Evolutionary conservation across 148 eudicot species (phyloP).

Genomic region (Nepenthes gracilis): DNA sequence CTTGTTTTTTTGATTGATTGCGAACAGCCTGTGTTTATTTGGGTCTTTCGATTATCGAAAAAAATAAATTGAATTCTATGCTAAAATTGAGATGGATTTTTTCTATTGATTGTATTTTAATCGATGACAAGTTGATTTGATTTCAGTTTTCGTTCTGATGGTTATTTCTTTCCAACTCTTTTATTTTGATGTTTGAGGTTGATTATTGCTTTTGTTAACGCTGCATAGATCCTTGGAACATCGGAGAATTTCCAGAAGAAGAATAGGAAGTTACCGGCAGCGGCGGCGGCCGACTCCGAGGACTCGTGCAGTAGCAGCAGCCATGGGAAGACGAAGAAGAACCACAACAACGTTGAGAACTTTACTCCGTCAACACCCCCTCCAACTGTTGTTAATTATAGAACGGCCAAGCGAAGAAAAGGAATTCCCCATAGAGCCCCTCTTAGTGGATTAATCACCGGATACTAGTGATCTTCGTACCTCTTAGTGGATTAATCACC

Average conservation of each 20-base stretch:
- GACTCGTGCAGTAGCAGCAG: slow-evolving; percentile 29
- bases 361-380: slow-evolving; percentile 89
- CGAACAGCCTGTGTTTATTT: no score
- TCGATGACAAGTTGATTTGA: no score
- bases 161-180: no score
- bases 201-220: neutral
- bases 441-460: slow-evolving; percentile 38
- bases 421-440: slow-evolving; percentile 99
- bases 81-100: neutral
- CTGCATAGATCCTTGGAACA: slow-evolving; percentile 60
- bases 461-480: slow-evolving; percentile 19
- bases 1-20: no score
- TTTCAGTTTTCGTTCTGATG: no score
- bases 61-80: neutral
- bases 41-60: no score
- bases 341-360: slow-evolving; percentile 29
- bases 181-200: no score
- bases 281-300: slow-evolving; percentile 39
- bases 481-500: no score
- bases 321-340: neutral
- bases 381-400: slow-evolving; percentile 38
- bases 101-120: no score
- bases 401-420: slow-evolving; percentile 74
- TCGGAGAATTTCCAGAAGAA: slow-evolving; percentile 41
- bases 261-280: slow-evolving; percentile 8